Percentiles rank a stretch among this genome's conserved stretches.
phyloP scores from a whole-genome alignment of 495 filamentous ascomycete genomes.

The Hyaloscypha hepaticicola region DNA sequence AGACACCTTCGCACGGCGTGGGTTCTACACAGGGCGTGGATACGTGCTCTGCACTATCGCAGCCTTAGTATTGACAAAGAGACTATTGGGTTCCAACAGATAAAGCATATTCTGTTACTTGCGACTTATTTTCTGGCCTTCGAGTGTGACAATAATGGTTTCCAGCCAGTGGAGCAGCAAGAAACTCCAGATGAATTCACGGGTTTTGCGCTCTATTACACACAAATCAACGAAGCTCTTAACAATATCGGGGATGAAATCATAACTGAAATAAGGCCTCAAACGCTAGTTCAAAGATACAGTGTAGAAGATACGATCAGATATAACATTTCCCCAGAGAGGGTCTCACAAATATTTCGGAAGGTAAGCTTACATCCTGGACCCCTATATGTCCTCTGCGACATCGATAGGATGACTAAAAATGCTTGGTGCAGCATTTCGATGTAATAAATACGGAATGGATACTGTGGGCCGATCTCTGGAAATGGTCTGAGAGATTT shows the following conservation, averaged over 20 bases:
- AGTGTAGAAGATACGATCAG: background rate
- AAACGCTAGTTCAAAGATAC: background rate
- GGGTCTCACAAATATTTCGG: background rate
- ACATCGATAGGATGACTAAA: background rate
- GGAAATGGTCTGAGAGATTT: background rate
- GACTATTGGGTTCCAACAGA: background rate
- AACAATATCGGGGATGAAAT: background rate
- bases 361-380: background rate
- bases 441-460: background rate
- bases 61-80: constrained; percentile 3
- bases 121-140: background rate
- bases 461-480: constrained; percentile 2
- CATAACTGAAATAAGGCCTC: background rate
- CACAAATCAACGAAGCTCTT: background rate
- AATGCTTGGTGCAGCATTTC: constrained; percentile 7
- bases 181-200: background rate
- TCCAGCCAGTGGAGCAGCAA: background rate
- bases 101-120: constrained; percentile 8
- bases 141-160: background rate
- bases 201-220: background rate
- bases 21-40: constrained; percentile 20
- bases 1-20: constrained; percentile 2
- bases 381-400: background rate
- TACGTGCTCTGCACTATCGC: constrained; percentile 21
- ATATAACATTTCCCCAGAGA: background rate